phyloP scores from a whole-genome alignment of 768 basidiomycete genomes.

The Suillus hirtellus region DNA sequence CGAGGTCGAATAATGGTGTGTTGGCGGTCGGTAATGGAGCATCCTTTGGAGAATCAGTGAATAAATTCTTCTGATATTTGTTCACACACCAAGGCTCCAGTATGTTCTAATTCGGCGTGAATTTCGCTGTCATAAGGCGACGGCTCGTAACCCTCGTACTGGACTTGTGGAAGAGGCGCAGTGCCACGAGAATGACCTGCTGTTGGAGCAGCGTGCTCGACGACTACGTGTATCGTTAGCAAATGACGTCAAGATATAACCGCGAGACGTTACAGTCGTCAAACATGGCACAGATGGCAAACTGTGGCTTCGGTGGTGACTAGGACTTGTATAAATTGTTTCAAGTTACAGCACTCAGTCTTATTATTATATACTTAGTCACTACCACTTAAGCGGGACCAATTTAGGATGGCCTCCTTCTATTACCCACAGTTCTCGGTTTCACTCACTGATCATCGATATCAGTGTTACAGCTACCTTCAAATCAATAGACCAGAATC shows the following conservation, averaged over 20 bases:
- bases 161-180: conserved; percentile 55
- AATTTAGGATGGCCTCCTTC: background rate
- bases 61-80: background rate
- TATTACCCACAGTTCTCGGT: background rate
- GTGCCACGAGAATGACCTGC: conserved; percentile 34
- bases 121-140: conserved; percentile 55
- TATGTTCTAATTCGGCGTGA: conserved; percentile 43
- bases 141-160: conserved; percentile 89
- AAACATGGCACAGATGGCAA: conserved; percentile 41
- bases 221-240: conserved; percentile 51
- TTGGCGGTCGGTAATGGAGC: conserved; percentile 30
- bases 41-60: conserved; percentile 30
- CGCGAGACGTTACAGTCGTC: conserved; percentile 51
- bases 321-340: background rate
- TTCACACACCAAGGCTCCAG: conserved; percentile 22
- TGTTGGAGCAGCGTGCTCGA: conserved; percentile 75
- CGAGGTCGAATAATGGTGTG: conserved; percentile 79
- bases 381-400: background rate
- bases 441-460: background rate
- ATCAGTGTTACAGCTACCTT: no score
- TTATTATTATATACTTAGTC: background rate
- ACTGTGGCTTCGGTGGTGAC: background rate
- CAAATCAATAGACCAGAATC: no score
- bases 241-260: conserved; percentile 10
- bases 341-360: background rate